Evolutionary conservation across 148 eudicot genomes (phyloP), one percentile per base, ranked within the genome.

Genomic region (Polygonum maritimum): DNA sequence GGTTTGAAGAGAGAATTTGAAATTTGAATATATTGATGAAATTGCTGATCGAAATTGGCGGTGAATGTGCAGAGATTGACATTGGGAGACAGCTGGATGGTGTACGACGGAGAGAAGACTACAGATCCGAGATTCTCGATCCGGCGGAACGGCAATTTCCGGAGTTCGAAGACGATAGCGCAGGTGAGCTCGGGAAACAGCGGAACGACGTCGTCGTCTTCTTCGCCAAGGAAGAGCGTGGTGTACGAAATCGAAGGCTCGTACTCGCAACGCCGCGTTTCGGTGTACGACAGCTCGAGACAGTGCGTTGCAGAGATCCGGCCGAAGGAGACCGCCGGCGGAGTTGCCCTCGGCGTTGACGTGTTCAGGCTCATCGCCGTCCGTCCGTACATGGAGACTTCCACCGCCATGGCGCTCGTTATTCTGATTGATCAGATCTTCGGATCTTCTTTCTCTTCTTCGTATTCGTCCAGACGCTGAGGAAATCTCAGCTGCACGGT

Each of bases 371-470:
- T 92, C n/a, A 19, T 81, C 1, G 69, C 79, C 47, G 45, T 80
- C 13, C 77, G 80, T 60, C 87, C 89, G 0, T 83, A 79, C 26
- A 80, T 89, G 38, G 89, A 85, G 41, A n/a, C 87, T 0, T 47
- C 86, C 3, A 45, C 82, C 6, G 94, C 92, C 38, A 92, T 92
- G 97, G 87, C 86, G 31, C 26, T 92, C 0, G 94, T 92, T 14
- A 84, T 92, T 57, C 75, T 92, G 2, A 88, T 92, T 3, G 97
- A 92, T 31, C 90, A 84, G 80, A 92, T 89, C 92, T 92, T 83
- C 76, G 88, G 89, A 60, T 87, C 88, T 5, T 45, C 75, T 0
- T 72, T 52, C 16, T 70, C 70, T 14, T 63, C 70, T 63, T 81
- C 81, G 18, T 16, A 67, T 38, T 6, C 45, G 1, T 9, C 14